Base-by-base conservation (phyloP, 2,329 filamentous ascomycete genomes). In the Lojkania enalia region DNA sequence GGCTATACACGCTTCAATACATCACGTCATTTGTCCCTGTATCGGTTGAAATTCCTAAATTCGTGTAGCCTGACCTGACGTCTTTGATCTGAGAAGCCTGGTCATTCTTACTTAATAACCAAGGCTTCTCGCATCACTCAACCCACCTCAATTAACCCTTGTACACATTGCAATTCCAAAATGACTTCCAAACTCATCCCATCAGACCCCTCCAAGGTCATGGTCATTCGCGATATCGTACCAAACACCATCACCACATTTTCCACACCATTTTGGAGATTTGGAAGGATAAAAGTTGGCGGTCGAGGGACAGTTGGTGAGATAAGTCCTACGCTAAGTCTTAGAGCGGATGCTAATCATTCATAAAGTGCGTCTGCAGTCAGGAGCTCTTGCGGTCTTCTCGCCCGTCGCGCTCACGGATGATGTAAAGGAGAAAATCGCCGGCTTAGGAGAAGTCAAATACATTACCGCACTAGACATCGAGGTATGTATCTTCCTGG, bases 381-480 rank as follows among this genome's bases (percentile, higher is more conserved):
- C 84, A 7, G 90, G 90, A 44, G 76, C 81, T 35, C 82, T 97
- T 30, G 88, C 90, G 55, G 85, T 96, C 67, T 96, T 96, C 80
- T 96, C 90, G 0, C 94, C 94, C 14, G 88, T 94, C 15, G 87
- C 86, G 12, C 80, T 96, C 44, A 97, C 91, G 2, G 79, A 85
- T 2, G 83, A 86, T 46, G 84, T 90, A 29, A 83, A 86, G 66
- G 75, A 88, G 39, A 73, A 78, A 42, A 70, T 82, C 15, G 76
- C 83, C n/a, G 68, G 74, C 20, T 48, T 77, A 43, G 84, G 85
- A 38, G 78, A 83, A 31, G 82, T 96, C 39, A 81, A 80, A 55
- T 97, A 97, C 77, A 85, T 99, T 55, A 77, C 92, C 19, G 92
- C 94, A 1, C 83, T 87, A 1, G 94, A 99, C 69, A 79, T 88